Evolutionary conservation across 805 yeast species (phyloP).

Genomic region (Ogataea zsoltii): DNA sequence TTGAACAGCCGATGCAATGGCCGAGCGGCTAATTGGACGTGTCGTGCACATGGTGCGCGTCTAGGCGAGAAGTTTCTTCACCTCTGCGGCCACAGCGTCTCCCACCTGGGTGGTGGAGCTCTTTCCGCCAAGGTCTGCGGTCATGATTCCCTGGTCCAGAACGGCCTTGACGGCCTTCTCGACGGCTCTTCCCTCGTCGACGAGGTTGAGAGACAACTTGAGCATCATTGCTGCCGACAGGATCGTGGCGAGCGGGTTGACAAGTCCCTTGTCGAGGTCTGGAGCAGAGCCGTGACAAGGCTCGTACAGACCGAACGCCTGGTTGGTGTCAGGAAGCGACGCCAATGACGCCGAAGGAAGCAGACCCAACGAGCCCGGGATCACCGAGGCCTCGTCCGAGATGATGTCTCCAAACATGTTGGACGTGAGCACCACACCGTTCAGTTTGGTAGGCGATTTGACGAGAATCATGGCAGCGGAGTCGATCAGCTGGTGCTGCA

Average conservation of each 20-base stretch:
- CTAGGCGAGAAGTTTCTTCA: slow-evolving; percentile 38
- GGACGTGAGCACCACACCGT: slow-evolving; percentile 89
- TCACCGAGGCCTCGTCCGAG: slow-evolving; percentile 96
- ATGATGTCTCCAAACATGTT: slow-evolving; percentile 99
- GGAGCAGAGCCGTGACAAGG: slow-evolving; percentile 99
- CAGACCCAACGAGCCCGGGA: slow-evolving; percentile 95
- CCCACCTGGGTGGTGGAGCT: slow-evolving; percentile 88
- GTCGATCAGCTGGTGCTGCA: slow-evolving; percentile 95
- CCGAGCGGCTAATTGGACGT: too few species aligned
- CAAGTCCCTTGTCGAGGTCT: slow-evolving; percentile 82
- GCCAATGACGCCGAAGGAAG: slow-evolving; percentile 96
- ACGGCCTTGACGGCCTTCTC: slow-evolving; percentile 86
- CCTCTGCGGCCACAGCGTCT: slow-evolving; percentile 83
- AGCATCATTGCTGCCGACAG: slow-evolving; percentile 98
- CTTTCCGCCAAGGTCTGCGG: slow-evolving; percentile 90
- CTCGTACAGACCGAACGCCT: slow-evolving; percentile 94
- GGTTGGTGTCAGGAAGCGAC: slow-evolving; percentile 92
- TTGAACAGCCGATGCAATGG: too few species aligned
- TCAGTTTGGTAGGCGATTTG: slow-evolving; percentile 85
- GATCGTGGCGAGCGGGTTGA: slow-evolving; percentile 93
- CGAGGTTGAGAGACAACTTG: slow-evolving; percentile 80
- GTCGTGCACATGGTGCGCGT: too few species aligned
- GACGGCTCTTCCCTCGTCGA: slow-evolving; percentile 82
- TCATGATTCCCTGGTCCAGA: slow-evolving; percentile 80
- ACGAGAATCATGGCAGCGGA: slow-evolving; percentile 98